A percentile compares a stretch with the other conserved stretches of the same genome.
Conservation (phyloP, 352 stramenopile genomes). For the Pythium grandisporangium region DNA sequence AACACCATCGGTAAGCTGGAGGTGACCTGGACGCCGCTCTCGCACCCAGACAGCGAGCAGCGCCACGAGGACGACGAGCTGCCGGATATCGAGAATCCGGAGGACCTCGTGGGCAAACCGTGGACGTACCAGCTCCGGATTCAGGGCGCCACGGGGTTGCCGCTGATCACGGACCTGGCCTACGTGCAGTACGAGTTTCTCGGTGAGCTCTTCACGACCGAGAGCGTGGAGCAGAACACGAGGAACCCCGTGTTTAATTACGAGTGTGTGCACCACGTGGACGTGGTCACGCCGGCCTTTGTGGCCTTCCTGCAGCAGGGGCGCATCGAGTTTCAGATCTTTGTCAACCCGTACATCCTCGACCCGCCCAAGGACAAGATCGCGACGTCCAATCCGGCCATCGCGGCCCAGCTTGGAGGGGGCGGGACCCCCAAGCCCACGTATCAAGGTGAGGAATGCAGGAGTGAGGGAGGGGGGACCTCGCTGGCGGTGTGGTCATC, state of each 20-base stretch:
- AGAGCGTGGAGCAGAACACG: slow-evolving; percentile 86
- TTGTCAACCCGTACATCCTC: slow-evolving; percentile 85
- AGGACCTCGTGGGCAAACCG: slow-evolving; percentile 78
- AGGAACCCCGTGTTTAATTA: slow-evolving; percentile 88
- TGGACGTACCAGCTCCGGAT: slow-evolving; percentile 89
- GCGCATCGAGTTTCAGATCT: slow-evolving; percentile 83
- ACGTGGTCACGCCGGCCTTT: slow-evolving; percentile 82
- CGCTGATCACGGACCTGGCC: slow-evolving; percentile 83
- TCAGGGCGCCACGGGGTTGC: slow-evolving; percentile 71
- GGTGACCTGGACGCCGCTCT: slow-evolving; percentile 84
- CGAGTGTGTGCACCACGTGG: slow-evolving; percentile 79
- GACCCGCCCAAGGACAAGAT: slow-evolving; percentile 80
- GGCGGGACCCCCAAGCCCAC: slow-evolving; percentile 24
- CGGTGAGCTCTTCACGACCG: slow-evolving; percentile 87
- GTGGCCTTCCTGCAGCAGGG: slow-evolving; percentile 76
- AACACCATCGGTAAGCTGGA: slow-evolving; percentile 91
- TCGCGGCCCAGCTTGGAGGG: slow-evolving; percentile 50
- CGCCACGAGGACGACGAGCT: slow-evolving; percentile 58
- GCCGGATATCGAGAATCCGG: slow-evolving; percentile 62
- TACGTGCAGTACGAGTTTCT: slow-evolving; percentile 93
- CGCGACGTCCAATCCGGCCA: slow-evolving; percentile 61
- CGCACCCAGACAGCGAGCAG: slow-evolving; percentile 55
- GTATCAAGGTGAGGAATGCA: slow-evolving; percentile 13
- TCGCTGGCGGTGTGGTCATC: too few species aligned
- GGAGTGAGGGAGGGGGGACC: too few species aligned